A percentile compares a stretch with the other conserved stretches of the same genome.
phyloP scores from a whole-genome alignment of 73 alveolate genomes.

The Tetrahymena malaccensis region DNA sequence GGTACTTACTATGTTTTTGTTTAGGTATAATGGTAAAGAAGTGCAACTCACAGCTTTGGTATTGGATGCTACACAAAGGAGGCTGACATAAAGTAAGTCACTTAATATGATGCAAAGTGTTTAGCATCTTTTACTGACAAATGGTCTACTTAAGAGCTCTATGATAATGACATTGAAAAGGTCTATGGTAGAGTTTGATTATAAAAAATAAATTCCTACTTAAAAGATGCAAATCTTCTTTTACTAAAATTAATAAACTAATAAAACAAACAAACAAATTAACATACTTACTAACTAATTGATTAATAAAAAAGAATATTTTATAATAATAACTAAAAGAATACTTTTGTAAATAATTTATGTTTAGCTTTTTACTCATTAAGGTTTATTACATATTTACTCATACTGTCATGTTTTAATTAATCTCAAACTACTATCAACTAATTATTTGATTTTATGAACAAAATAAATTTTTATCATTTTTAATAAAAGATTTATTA shows the following conservation, averaged over 20 bases:
- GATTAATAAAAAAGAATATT: not conserved
- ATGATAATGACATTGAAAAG: not conserved
- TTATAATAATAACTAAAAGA: too few species aligned
- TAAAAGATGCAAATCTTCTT: too few species aligned
- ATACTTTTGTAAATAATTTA: not conserved
- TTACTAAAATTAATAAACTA: too few species aligned
- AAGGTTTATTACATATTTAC: not conserved
- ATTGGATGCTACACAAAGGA: not conserved
- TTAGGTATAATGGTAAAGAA: not conserved
- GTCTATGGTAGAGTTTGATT: not conserved
- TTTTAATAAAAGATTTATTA: too few species aligned
- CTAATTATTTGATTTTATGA: too few species aligned
- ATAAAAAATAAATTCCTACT: not conserved
- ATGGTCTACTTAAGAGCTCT: not conserved
- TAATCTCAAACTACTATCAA: too few species aligned
- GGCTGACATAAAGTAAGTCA: not conserved
- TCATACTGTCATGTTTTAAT: too few species aligned
- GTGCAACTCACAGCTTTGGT: not conserved
- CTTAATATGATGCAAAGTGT: not conserved
- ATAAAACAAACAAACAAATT: not conserved
- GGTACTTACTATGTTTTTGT: not conserved
- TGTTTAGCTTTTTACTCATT: too few species aligned
- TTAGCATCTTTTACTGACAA: not conserved
- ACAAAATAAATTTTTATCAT: too few species aligned
- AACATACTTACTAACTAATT: too few species aligned